Evolutionary conservation across 495 filamentous ascomycete species (phyloP), one percentile per base, ranked within the genome.

Genomic region (Saxophila tyrrhenica): DNA sequence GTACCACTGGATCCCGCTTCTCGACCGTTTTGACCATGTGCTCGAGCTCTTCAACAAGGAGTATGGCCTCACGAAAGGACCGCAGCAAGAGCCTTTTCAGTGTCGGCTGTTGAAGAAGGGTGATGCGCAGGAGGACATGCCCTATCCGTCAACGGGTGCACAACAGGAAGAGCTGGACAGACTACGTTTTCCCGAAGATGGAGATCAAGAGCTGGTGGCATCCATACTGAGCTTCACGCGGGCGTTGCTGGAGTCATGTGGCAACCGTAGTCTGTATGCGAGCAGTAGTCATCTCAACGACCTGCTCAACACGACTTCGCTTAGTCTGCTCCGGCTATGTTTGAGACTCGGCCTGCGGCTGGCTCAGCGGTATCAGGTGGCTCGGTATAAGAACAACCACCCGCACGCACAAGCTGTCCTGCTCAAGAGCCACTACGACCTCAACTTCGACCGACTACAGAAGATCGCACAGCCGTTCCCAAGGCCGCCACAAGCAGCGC

Each of bases 1-100:
- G 42, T 97, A 97, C 64, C 89, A 99, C 74, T 99, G 94, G 94
- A 96, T 97, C 64, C 83, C 86, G 29, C 76, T 95, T 39, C 73
- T 99, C 45, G 91, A 99, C 70, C 83, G 90, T 55, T 97, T 99
- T 68, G 94, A 99, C 69, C 77, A 78, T 56, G 80, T 96, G 54
- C 72, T 97, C 17, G 87, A 94, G 53, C 77, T 79, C 23, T 85
- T 90, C 65, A 88, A 81, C 66, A 74, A 83, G 35, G 85, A 81
- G 61, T 97, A 99, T 70, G 80, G 78, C 56, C 75, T 99, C 25
- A 79, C 80, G 51, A 78, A 82, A 48, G 88, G 87, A 3, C 87
- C 89, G 8, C 92, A 99, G 65, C 81, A 74, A 25, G 77, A 80
- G 61, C 78, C 82, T 29, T 92, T 96, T 60, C 71, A 73, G 19